Conservation (phyloP, 352 stramenopile species). For the Pythium aquatile region DNA sequence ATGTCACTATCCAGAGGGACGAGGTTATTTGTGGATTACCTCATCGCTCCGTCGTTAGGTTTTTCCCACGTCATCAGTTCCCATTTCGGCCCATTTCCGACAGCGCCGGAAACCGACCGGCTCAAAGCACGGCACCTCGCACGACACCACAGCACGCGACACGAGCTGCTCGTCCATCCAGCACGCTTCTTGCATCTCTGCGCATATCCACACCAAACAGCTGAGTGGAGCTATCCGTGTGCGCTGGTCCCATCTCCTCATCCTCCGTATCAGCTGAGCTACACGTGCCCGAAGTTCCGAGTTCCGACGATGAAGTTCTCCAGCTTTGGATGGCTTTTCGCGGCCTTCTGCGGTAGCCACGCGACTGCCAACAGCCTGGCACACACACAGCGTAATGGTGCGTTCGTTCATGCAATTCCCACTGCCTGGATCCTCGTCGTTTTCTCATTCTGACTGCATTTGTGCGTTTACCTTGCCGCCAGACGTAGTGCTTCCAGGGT, state of each 20-base stretch:
- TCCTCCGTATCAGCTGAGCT: not conserved
- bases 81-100: conserved; percentile 3
- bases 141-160: not conserved
- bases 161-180: not conserved
- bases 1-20: conserved; percentile 14
- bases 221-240: not conserved
- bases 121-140: conserved; percentile 1
- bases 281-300: not conserved
- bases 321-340: conserved; percentile 1
- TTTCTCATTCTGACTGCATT: not conserved
- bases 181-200: not conserved
- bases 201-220: not conserved
- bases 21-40: conserved; percentile 2
- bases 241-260: not conserved
- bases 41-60: not conserved
- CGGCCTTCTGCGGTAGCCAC: conserved; percentile 9
- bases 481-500: conserved; percentile 23
- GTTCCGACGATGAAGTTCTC: conserved; percentile 10
- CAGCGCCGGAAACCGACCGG: conserved; percentile 4
- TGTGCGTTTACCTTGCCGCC: not conserved
- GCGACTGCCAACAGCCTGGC: conserved; percentile 2
- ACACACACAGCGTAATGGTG: conserved; percentile 19
- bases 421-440: not conserved
- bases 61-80: conserved; percentile 4
- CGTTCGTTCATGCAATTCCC: not conserved